Evolutionary conservation across 192 early-diverging fungal genomes (phyloP).

Genomic region (Coemansia sp.): DNA sequence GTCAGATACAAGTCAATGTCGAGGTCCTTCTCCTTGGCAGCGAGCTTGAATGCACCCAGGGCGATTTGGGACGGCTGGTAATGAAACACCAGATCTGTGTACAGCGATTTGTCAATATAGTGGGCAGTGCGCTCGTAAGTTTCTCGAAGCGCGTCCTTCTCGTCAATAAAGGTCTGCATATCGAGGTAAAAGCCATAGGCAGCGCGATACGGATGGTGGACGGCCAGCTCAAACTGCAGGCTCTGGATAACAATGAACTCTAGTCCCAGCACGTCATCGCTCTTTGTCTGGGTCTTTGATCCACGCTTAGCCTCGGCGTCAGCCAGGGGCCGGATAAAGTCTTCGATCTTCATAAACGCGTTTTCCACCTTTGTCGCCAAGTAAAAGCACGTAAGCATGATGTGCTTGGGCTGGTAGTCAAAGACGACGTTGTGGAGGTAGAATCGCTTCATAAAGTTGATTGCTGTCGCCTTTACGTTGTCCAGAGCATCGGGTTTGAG

Average conservation of each 20-base stretch:
- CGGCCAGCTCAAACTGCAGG: conserved; percentile 72
- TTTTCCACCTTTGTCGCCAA: conserved; percentile 79
- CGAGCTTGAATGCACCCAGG: conserved; percentile 65
- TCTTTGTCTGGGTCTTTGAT: conserved; percentile 46
- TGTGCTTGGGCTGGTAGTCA: conserved; percentile 80
- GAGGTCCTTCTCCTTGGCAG: conserved; percentile 59
- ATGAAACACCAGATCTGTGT: conserved; percentile 73
- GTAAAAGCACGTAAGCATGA: conserved; percentile 78
- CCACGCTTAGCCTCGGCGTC: conserved; percentile 39
- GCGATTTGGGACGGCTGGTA: conserved; percentile 82
- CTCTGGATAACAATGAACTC: conserved; percentile 74
- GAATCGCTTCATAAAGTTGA: conserved; percentile 83
- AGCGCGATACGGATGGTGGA: conserved; percentile 74
- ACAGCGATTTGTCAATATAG: conserved; percentile 62
- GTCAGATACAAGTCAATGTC: conserved; percentile 60
- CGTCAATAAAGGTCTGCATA: conserved; percentile 59
- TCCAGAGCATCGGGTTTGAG: conserved; percentile 36
- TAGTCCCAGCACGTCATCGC: conserved; percentile 61
- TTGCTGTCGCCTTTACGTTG: conserved; percentile 68
- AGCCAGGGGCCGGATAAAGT: conserved; percentile 60
- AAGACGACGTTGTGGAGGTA: conserved; percentile 78
- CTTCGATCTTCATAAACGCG: conserved; percentile 70
- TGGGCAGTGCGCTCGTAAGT: conserved; percentile 60
- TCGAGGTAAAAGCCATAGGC: conserved; percentile 75
- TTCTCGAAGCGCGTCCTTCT: conserved; percentile 29